Base-by-base conservation (phyloP, 768 basidiomycete species). In the Leccinum aurantiacum region DNA sequence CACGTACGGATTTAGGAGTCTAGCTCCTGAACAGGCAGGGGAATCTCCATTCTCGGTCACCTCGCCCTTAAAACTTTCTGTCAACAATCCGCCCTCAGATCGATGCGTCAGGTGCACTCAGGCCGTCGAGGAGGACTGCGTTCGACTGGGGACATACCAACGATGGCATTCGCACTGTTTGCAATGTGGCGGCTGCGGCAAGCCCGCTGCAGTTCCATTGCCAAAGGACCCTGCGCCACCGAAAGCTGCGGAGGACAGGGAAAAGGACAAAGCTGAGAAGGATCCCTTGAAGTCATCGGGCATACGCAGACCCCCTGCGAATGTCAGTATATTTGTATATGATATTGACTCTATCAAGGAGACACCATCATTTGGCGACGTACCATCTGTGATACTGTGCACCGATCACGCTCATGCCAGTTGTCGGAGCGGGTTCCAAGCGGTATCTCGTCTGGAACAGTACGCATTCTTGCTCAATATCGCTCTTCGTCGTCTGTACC, bases 61-160 rank as follows among this genome's bases (percentile, higher is more conserved):
- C 11, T 70, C 67, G 8, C 62, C 79, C 14, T 76, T 82, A 55
- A 83, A 82, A 68, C 74, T 84, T 46, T 81, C 83, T 17, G 81
- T 84, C n/a, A 83, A 72, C 62, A 86, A 85, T 63, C 89, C 90
- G 15, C 92, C 92, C 7, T 91, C 90, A 17, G 97, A 99, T 77
- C 83, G 95, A 44, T 99, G 97, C 70, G 84, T 93, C 54, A 88
- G 85, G 68, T 99, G 97, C 74, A 82, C 84, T 47, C 79, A 86
- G 62, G 96, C 96, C 0, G 93, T 99, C 24, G 97, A 99, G 75
- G 97, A 99, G 72, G 97, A 98, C 65, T 98, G 97, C 69, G 91
- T 93, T 49, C 84, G 97, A 59, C 77, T 96, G 29, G 97, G 95
- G 35, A 95, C 94, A n/a, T 96, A 95, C 76, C 89, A 93, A 69